Conservation (phyloP, 140 eudicot species). For the Senecio squalidus region DNA sequence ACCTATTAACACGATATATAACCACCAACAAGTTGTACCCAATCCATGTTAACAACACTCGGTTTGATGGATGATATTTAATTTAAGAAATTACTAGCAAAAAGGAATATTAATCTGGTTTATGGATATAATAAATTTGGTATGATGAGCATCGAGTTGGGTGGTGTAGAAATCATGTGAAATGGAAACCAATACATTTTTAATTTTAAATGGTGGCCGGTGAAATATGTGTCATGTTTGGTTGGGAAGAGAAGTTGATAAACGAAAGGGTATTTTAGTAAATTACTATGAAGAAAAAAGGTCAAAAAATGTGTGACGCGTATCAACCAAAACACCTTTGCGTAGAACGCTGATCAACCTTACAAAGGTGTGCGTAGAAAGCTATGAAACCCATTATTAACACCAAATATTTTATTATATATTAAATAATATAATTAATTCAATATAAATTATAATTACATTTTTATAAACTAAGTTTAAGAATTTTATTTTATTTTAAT, state of each 20-base stretch:
- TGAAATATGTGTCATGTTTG: conserved; percentile 30
- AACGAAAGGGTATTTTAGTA: conserved; percentile 19
- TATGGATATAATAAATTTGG: conserved; percentile 11
- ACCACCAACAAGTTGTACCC: neutral
- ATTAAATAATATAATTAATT: too few relatives aligned
- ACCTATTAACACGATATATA: too few relatives aligned
- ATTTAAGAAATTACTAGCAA: too few relatives aligned
- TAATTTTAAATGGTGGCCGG: conserved; percentile 28
- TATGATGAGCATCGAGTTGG: conserved; percentile 18
- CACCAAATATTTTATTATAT: conserved; percentile 1
- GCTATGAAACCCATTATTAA: conserved; percentile 5
- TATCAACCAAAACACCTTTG: conserved; percentile 36
- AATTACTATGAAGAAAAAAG: neutral
- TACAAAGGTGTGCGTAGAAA: conserved; percentile 26
- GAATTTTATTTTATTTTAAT: too few relatives aligned
- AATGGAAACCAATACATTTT: neutral
- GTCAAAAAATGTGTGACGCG: conserved; percentile 37
- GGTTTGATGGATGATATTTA: too few relatives aligned
- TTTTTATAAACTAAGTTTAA: too few relatives aligned
- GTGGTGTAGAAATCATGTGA: conserved; percentile 28
- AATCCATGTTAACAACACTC: neutral
- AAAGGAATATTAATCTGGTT: neutral
- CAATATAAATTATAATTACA: too few relatives aligned
- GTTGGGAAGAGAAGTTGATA: conserved; percentile 23
- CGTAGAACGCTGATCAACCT: conserved; percentile 32